phyloP scores from a whole-genome alignment of 306 rosid species.

The Corylus heterophylla region DNA sequence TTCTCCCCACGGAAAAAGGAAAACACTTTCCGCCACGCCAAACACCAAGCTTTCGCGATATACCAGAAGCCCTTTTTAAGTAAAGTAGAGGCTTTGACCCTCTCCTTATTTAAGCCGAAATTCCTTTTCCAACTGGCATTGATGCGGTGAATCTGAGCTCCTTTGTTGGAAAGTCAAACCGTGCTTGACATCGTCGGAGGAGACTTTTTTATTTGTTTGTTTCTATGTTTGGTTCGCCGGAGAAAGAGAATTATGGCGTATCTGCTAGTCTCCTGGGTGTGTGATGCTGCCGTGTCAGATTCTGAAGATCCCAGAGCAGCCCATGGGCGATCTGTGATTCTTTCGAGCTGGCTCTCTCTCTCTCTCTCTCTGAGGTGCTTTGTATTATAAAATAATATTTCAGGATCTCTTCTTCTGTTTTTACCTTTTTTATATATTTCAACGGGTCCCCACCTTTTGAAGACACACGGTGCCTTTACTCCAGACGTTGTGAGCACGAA shows the following conservation, averaged over 20 bases:
- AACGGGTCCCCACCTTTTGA: too few relatives aligned
- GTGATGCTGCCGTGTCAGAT: not conserved
- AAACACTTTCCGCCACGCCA: constrained; percentile 18
- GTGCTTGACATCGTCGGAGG: not conserved
- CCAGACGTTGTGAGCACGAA: too few relatives aligned
- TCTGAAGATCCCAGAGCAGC: not conserved
- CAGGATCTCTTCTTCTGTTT: too few relatives aligned
- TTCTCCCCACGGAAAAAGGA: not conserved
- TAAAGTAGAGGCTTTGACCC: constrained; percentile 15
- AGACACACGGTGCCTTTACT: too few relatives aligned
- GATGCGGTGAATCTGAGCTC: constrained; percentile 8
- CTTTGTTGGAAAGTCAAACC: not conserved
- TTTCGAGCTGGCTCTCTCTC: not conserved
- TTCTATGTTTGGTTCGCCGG: not conserved
- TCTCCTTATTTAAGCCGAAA: constrained; percentile 4
- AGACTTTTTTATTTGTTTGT: not conserved
- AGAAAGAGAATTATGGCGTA: not conserved
- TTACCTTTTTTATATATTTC: too few relatives aligned
- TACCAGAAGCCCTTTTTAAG: not conserved
- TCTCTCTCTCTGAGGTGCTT: not conserved
- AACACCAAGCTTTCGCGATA: not conserved
- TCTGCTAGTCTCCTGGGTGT: not conserved
- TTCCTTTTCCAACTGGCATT: not conserved
- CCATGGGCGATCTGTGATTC: not conserved
- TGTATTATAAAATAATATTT: not conserved